Evolutionary conservation across 352 stramenopile genomes (phyloP), one percentile per base, ranked within the genome.

Genomic region (Poterioochromonas sp.): DNA sequence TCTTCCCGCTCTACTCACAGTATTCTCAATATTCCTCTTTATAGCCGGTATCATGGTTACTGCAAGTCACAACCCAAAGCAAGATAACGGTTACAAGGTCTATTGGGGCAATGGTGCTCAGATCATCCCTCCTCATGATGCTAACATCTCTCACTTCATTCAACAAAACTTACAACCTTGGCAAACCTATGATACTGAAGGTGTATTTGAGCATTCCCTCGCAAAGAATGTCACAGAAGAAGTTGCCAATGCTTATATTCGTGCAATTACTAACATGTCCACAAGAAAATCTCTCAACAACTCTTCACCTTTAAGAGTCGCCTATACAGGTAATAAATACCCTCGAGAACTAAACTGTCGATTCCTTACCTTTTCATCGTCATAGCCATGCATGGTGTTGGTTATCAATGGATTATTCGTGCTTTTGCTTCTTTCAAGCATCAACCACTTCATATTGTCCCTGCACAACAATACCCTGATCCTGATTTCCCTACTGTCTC

Each of bases 351-450:
- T 76, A 26, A 26, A 22, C 29, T 26, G 32, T 43, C 60, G 47
- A 69, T 53, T 78, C 0, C 20, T 58, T 51, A 22, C 26, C 43
- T 26, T 41, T 73, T 98, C 83, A 89, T 89, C 12, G 98, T 98
- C 83, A 97, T 93, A 11, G 94, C 95, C 70, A 99, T 99, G 95
- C 95, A 99, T 85, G 95, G 95, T 70, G 92, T 99, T 43, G 95
- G 94, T 32, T 86, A 94, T 82, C 85, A 86, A 35, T 98, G 94
- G 84, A 95, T 92, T 43, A 87, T 86, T 68, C 85, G 88, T 63
- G 92, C 89, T 3, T 98, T 98, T 80, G 82, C 88, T 37, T 87
- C 86, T 12, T 98, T 98, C 82, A 83, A 83, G 0, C 88, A 90
- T 0, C 60, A 63, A 15, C 88, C 89, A 54, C 82, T 85, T 34